These are phyloP conservation scores for Akanthomyces lecanii DNA, from an alignment of 2,329 filamentous ascomycete genomes.

Conservation along the genomic window DNA sequence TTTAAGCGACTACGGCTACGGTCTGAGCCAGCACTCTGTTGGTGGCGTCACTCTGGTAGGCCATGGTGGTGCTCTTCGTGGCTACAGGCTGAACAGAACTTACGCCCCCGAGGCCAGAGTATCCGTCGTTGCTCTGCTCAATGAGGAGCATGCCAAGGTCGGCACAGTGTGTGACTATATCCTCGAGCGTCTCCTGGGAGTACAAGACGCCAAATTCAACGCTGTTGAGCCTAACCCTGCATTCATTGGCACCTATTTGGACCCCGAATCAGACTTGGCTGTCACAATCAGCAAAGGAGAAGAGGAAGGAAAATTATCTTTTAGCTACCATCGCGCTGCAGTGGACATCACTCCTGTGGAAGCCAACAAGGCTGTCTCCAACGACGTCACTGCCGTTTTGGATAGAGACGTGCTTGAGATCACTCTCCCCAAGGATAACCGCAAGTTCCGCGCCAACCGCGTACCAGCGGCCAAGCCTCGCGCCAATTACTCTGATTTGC, in stretches of 20 bases:
- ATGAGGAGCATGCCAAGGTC: constrained; percentile 32
- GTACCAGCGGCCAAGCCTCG: not conserved
- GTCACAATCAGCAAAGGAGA: constrained; percentile 26
- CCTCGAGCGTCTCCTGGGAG: constrained; percentile 28
- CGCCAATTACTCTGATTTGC: constrained; percentile 25
- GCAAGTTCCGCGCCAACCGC: constrained; percentile 7
- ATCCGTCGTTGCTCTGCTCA: constrained; percentile 38
- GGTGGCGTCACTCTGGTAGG: constrained; percentile 28
- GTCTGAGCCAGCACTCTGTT: constrained; percentile 28
- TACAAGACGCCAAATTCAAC: constrained; percentile 20
- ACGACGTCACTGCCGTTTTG: constrained; percentile 26
- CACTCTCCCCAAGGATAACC: constrained; percentile 24
- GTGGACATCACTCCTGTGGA: constrained; percentile 25
- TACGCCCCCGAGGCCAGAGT: constrained; percentile 33
- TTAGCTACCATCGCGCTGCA: constrained; percentile 27
- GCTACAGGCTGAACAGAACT: constrained; percentile 34
- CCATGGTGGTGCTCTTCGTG: constrained; percentile 39
- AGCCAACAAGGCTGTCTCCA: constrained; percentile 22
- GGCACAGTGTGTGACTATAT: constrained; percentile 27
- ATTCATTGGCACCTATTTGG: constrained; percentile 37
- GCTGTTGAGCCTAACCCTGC: constrained; percentile 18
- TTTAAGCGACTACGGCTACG: constrained; percentile 34
- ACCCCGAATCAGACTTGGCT: constrained; percentile 31
- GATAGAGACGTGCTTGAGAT: constrained; percentile 28
- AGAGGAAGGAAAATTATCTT: constrained; percentile 23